Percentiles rank a stretch among this genome's conserved stretches.
Conservation (phyloP, 257 asterid genomes). For the Paulownia fortunei region DNA sequence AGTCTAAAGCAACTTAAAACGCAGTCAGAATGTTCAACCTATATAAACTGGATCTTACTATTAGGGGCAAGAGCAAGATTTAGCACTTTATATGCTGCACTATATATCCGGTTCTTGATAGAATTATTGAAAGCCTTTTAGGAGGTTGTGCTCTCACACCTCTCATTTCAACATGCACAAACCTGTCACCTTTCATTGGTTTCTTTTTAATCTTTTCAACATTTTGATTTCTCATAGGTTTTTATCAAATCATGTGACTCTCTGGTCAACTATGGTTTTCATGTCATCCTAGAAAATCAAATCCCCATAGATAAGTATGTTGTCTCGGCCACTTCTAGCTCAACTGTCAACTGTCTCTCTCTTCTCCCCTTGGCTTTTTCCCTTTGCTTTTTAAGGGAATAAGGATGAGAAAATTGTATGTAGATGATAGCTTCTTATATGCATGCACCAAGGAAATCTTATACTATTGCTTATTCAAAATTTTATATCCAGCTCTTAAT, state of each 20-base stretch:
- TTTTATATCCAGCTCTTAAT: no score
- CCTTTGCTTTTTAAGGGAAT: background rate
- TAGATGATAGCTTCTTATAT: background rate
- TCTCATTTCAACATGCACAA: constrained; percentile 22
- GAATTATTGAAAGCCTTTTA: constrained; percentile 19
- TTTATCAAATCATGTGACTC: constrained; percentile 33
- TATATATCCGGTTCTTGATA: background rate
- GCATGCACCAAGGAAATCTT: background rate
- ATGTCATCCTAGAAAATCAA: constrained; percentile 23
- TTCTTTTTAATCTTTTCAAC: background rate
- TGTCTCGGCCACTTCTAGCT: constrained; percentile 6
- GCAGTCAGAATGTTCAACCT: background rate
- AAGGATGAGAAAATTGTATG: background rate
- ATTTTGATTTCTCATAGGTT: constrained; percentile 39
- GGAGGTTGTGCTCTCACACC: constrained; percentile 14
- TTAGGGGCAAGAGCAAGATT: background rate
- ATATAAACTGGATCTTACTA: background rate
- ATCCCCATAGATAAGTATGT: constrained; percentile 5
- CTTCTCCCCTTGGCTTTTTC: no score
- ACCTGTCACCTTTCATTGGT: constrained; percentile 19
- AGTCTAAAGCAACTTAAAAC: background rate
- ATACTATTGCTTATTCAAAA: no score
- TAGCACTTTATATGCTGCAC: background rate
- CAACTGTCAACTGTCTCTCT: constrained; percentile 18
- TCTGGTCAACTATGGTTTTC: constrained; percentile 10